Evolutionary conservation across 768 basidiomycete genomes (phyloP).

Genomic region (Lentinula lateritia): DNA sequence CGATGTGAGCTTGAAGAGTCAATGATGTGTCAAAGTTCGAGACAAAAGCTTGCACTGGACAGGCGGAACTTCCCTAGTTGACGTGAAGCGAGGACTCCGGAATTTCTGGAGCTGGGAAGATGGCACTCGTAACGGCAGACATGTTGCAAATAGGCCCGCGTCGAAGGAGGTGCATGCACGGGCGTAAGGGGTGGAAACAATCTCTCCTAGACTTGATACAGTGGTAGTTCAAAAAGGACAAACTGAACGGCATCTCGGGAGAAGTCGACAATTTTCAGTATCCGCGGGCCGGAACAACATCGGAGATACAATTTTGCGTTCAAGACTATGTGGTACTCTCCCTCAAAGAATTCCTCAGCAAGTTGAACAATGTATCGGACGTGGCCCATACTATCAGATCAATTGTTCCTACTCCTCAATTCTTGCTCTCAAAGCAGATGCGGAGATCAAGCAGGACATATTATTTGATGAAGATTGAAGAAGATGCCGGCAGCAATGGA

Average conservation of each 20-base stretch:
- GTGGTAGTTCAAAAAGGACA: not conserved
- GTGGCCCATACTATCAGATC: not conserved
- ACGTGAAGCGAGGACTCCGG: conserved; percentile 2
- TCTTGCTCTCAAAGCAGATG: not conserved
- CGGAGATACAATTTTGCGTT: not conserved
- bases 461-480: not conserved
- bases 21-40: conserved; percentile 1
- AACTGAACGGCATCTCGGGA: not conserved
- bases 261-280: not conserved
- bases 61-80: not conserved
- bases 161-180: not conserved
- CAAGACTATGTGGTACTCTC: not conserved
- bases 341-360: not conserved
- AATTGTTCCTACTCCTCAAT: not conserved
- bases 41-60: not conserved
- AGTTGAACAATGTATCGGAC: no score
- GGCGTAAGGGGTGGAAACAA: not conserved
- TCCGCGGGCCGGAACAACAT: not conserved
- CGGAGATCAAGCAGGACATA: not conserved
- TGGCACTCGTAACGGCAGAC: not conserved
- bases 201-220: not conserved
- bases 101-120: not conserved
- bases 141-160: not conserved
- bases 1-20: not conserved
- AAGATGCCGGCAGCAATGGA: conserved; percentile 4